Conservation (phyloP, 1,284 basidiomycete genomes). For the Fomitopsis schrenkii region DNA sequence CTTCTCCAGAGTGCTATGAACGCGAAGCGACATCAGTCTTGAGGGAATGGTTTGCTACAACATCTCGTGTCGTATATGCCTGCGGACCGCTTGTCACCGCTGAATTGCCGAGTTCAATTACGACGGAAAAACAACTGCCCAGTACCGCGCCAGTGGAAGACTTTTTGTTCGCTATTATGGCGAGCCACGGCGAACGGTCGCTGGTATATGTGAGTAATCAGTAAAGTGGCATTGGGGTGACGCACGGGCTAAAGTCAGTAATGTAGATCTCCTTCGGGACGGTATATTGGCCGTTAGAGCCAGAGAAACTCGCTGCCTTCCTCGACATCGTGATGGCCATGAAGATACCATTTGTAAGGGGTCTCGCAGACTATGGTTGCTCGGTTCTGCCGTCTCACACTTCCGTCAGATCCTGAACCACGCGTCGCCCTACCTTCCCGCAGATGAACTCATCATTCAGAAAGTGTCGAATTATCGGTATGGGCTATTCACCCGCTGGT, state of each 20-base stretch:
- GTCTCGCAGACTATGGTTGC: too few species aligned
- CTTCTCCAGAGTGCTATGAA: slow-evolving; percentile 15
- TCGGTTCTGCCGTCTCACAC: background rate
- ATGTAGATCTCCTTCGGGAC: slow-evolving; percentile 10
- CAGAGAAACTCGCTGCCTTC: slow-evolving; percentile 11
- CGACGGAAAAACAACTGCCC: background rate
- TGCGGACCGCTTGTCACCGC: slow-evolving; percentile 10
- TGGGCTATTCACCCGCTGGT: slow-evolving; percentile 5
- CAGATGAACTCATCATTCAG: background rate
- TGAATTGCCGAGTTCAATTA: too few species aligned
- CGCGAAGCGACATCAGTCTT: slow-evolving; percentile 10
- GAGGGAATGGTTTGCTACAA: slow-evolving; percentile 12
- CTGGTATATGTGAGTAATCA: slow-evolving; percentile 12
- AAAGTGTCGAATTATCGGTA: slow-evolving; percentile 3
- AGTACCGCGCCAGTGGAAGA: slow-evolving; percentile 5
- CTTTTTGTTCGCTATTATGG: slow-evolving; percentile 11
- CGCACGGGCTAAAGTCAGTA: too few species aligned
- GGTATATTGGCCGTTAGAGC: slow-evolving; percentile 12
- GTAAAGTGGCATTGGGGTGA: background rate
- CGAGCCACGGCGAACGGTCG: slow-evolving; percentile 10
- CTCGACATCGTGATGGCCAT: slow-evolving; percentile 13
- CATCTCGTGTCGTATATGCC: slow-evolving; percentile 6
- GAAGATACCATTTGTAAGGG: slow-evolving; percentile 14
- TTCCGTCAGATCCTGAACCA: slow-evolving; percentile 17
- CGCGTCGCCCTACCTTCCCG: background rate